These are phyloP conservation scores for Fragilaria radians DNA, from an alignment of 108 stramenopile genomes.

Conservation along the genomic window DNA sequence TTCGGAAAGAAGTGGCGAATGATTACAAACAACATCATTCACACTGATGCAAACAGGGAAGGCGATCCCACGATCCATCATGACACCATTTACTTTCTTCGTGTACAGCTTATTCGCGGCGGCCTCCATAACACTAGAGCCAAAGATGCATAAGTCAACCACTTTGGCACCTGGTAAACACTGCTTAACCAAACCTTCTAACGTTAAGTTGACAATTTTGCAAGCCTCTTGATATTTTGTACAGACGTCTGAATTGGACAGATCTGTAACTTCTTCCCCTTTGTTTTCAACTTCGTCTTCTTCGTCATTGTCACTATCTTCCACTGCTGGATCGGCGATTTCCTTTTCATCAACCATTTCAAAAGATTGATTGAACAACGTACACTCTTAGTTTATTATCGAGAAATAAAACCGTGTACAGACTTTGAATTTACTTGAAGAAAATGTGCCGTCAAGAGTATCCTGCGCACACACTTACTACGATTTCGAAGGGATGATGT, in stretches of 20 bases:
- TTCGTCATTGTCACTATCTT: conserved; percentile 21
- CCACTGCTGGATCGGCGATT: not conserved
- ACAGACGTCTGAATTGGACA: conserved; percentile 84
- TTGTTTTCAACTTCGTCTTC: conserved; percentile 31
- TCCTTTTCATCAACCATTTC: not conserved
- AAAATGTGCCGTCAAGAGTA: no score
- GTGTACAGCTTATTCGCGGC: conserved; percentile 68
- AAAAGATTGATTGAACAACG: no score
- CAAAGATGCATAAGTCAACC: conserved; percentile 89
- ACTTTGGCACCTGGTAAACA: conserved; percentile 87
- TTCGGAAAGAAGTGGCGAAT: conserved; percentile 90
- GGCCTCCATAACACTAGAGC: conserved; percentile 66
- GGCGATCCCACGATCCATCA: conserved; percentile 92
- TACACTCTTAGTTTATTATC: no score
- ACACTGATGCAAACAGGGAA: conserved; percentile 99
- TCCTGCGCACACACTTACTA: no score
- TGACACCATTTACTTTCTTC: conserved; percentile 80
- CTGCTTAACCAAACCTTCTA: conserved; percentile 82
- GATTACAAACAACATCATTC: conserved; percentile 97
- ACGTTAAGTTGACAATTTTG: conserved; percentile 92
- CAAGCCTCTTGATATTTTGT: conserved; percentile 99
- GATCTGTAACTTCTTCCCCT: conserved; percentile 63
- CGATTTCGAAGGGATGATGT: no score
- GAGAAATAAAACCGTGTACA: no score
- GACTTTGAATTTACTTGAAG: no score